Percentiles rank a stretch among this genome's conserved stretches.
Conservation (phyloP, 176 grass and related monocot genomes). For the Calamus simplicifolius region DNA sequence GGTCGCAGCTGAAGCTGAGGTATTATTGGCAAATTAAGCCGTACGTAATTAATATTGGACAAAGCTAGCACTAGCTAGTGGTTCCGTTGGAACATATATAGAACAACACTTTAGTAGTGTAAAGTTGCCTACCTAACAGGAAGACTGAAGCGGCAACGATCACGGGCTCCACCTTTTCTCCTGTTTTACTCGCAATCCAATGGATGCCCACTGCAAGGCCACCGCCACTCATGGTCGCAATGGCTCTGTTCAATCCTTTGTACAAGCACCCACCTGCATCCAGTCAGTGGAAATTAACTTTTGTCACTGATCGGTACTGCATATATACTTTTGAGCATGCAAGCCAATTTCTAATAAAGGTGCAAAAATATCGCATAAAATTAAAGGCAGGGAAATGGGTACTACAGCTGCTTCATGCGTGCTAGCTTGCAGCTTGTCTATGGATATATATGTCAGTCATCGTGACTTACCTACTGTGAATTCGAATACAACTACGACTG, state of each 20-base stretch:
- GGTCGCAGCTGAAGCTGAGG: constrained; percentile 67
- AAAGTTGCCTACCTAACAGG: constrained; percentile 45
- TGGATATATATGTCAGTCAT: not conserved
- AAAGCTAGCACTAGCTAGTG: too few species aligned
- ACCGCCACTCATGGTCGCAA: constrained; percentile 58
- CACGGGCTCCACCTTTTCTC: constrained; percentile 52
- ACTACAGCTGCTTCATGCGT: too few species aligned
- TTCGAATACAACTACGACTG: constrained; percentile 59
- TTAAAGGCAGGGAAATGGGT: too few species aligned
- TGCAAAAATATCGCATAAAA: too few species aligned
- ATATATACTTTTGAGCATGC: too few species aligned
- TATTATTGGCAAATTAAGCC: too few species aligned
- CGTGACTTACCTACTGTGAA: constrained; percentile 66
- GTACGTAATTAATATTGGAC: too few species aligned
- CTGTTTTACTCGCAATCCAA: constrained; percentile 62
- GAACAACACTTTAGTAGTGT: too few species aligned
- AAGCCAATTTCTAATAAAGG: too few species aligned
- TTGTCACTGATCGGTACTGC: too few species aligned
- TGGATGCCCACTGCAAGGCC: constrained; percentile 59
- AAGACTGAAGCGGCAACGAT: constrained; percentile 60
- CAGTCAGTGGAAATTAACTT: too few species aligned
- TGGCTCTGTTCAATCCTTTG: constrained; percentile 78
- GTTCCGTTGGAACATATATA: too few species aligned
- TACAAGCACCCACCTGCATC: constrained; percentile 77
- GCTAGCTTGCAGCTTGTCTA: not conserved